Evolutionary conservation across 2,329 filamentous ascomycete species (phyloP).

Genomic region (Akanthomyces muscarius): DNA sequence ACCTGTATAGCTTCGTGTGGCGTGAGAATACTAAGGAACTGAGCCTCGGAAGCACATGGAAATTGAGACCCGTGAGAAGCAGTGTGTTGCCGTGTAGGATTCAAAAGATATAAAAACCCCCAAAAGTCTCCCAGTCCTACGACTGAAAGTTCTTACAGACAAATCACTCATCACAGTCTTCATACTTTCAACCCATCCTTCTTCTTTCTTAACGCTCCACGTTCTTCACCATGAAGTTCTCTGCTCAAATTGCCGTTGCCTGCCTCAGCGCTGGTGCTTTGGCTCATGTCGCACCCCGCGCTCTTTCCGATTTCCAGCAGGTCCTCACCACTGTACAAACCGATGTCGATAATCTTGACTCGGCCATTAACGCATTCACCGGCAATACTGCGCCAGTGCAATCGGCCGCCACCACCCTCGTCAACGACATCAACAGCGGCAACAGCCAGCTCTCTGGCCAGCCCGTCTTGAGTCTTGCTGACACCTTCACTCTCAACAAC

Average conservation of each 20-base stretch:
- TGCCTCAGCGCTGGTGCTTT: conserved; percentile 8
- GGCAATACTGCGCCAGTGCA: conserved; percentile 18
- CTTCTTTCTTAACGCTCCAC: background rate
- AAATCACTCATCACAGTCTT: too few species aligned
- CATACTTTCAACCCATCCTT: too few species aligned
- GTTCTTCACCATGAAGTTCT: conserved; percentile 7
- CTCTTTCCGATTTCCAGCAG: background rate
- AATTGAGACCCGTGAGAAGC: background rate
- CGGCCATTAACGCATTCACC: conserved; percentile 19
- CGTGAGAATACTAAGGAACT: too few species aligned
- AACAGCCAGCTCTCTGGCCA: conserved; percentile 17
- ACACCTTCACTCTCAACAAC: conserved; percentile 19
- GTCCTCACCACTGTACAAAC: conserved; percentile 20
- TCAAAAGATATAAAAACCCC: conserved; percentile 5
- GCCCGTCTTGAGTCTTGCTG: conserved; percentile 21
- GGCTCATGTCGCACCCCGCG: conserved; percentile 4
- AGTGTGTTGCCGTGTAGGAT: background rate
- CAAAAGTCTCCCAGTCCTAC: too few species aligned
- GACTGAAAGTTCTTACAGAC: too few species aligned
- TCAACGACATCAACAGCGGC: conserved; percentile 18
- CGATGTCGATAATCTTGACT: conserved; percentile 18
- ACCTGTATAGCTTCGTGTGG: too few species aligned
- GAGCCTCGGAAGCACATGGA: conserved; percentile 13
- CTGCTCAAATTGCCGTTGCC: background rate
- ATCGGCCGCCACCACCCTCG: conserved; percentile 15